Percentiles rank a stretch among this genome's conserved stretches.
Evolutionary conservation across 2,329 filamentous ascomycete species (phyloP).

Genomic region (Biscogniauxia sp.): DNA sequence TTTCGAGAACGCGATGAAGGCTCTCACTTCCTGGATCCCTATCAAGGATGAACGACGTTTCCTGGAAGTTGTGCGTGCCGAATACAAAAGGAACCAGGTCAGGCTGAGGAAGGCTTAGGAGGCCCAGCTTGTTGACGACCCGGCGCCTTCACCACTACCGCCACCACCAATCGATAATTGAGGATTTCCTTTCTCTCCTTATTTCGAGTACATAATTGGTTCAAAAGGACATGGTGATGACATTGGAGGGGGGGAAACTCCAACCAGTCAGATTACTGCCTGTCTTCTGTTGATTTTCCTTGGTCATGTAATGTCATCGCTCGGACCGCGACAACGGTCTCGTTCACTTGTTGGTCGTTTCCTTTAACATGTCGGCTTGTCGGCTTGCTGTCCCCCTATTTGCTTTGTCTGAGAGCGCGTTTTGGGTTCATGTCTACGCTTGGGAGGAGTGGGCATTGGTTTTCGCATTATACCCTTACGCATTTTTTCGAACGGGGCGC

Average conservation of each 20-base stretch:
- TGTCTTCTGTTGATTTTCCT: neutral
- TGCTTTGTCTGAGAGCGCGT: neutral
- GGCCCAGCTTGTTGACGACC: conserved; percentile 10
- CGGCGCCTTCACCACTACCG: conserved; percentile 4
- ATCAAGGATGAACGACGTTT: conserved; percentile 91
- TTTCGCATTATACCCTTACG: conserved; percentile 31
- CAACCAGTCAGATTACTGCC: neutral
- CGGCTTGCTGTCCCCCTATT: neutral
- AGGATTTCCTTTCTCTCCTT: conserved; percentile 2
- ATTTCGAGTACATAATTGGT: neutral
- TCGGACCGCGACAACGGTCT: conserved; percentile 20
- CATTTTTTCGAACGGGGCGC: conserved; percentile 16
- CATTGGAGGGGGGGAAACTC: neutral
- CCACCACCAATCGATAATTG: neutral
- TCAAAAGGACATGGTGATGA: neutral
- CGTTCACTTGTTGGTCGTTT: conserved; percentile 3
- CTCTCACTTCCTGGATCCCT: conserved; percentile 88
- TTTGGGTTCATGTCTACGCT: neutral
- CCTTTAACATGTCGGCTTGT: conserved; percentile 8
- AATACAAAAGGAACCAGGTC: conserved; percentile 69
- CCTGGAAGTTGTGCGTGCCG: conserved; percentile 84
- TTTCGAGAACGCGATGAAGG: conserved; percentile 98
- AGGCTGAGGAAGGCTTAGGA: conserved; percentile 41
- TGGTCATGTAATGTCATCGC: conserved; percentile 10
- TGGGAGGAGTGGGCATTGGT: conserved; percentile 3